These are phyloP conservation scores for Sclerotiophoma versabilis DNA, from an alignment of 2,329 filamentous ascomycete species.

Conservation along the genomic window DNA sequence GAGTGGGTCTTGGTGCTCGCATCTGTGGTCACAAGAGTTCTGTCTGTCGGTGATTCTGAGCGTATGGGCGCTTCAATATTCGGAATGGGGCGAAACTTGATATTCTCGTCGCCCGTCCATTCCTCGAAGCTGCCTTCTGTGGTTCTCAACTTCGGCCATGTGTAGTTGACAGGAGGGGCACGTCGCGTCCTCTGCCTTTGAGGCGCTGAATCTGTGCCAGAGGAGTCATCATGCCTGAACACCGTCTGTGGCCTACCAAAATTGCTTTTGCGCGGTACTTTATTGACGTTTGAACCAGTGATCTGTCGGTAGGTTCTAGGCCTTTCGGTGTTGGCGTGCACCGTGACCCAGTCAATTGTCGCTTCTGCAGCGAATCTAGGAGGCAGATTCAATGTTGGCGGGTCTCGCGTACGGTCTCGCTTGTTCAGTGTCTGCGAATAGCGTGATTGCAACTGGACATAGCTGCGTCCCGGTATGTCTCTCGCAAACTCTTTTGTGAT, in stretches of 20 bases:
- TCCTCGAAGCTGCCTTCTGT: constrained; percentile 11
- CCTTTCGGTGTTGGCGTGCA: constrained; percentile 16
- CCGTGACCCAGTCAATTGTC: constrained; percentile 28
- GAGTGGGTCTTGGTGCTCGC: constrained; percentile 26
- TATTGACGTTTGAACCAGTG: background rate
- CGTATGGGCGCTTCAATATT: background rate
- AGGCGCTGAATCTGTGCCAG: constrained; percentile 24
- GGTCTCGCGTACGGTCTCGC: constrained; percentile 35
- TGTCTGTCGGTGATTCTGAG: constrained; percentile 25
- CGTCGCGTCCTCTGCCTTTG: constrained; percentile 30
- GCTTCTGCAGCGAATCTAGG: constrained; percentile 36
- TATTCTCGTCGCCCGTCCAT: constrained; percentile 1
- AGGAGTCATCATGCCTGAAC: constrained; percentile 24
- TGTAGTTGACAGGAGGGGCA: constrained; percentile 38
- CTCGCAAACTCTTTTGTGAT: constrained; percentile 39
- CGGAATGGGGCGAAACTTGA: background rate
- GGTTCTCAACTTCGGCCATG: constrained; percentile 28
- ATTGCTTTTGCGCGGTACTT: background rate
- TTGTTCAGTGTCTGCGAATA: constrained; percentile 40
- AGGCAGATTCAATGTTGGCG: constrained; percentile 29
- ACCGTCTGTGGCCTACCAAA: background rate
- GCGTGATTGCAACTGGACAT: constrained; percentile 30
- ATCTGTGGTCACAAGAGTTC: constrained; percentile 14
- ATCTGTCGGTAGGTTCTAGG: background rate
- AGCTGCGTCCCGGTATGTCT: constrained; percentile 44